These are phyloP conservation scores for Podila epicladia DNA, from an alignment of 192 early-diverging fungal species.

Conservation along the genomic window DNA sequence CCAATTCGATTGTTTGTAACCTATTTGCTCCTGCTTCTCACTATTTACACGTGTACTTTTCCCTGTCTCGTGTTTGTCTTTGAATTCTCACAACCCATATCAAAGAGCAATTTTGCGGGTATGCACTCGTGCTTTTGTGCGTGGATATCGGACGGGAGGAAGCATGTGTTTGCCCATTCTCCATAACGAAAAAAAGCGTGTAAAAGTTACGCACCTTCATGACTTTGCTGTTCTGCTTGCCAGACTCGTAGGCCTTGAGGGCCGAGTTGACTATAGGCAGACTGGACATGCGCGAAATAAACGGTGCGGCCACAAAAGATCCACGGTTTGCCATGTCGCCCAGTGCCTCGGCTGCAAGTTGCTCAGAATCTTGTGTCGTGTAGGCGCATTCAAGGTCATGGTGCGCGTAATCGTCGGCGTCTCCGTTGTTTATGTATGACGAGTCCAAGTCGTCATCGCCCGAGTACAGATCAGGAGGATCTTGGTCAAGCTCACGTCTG, in stretches of 20 bases:
- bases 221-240: conserved; percentile 68
- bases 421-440: conserved; percentile 1
- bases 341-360: conserved; percentile 34
- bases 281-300: conserved; percentile 81
- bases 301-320: conserved; percentile 48
- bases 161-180: not conserved
- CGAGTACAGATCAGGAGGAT: conserved; percentile 22
- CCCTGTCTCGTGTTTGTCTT: too few relatives aligned
- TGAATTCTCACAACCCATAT: too few relatives aligned
- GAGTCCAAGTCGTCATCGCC: conserved; percentile 9
- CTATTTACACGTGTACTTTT: too few relatives aligned
- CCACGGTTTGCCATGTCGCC: conserved; percentile 26
- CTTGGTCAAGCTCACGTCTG: conserved; percentile 23
- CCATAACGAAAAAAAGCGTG: not conserved
- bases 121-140: too few relatives aligned
- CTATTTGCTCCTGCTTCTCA: too few relatives aligned
- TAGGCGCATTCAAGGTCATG: not conserved
- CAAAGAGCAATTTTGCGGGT: too few relatives aligned
- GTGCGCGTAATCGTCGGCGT: conserved; percentile 10
- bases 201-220: conserved; percentile 49
- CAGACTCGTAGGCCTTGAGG: conserved; percentile 77
- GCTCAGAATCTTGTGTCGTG: conserved; percentile 17
- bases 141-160: not conserved
- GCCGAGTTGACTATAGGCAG: conserved; percentile 85
- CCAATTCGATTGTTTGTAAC: not conserved